Evolutionary conservation across 208 protist genomes (phyloP).

Genomic region (Phytomonas sp.): DNA sequence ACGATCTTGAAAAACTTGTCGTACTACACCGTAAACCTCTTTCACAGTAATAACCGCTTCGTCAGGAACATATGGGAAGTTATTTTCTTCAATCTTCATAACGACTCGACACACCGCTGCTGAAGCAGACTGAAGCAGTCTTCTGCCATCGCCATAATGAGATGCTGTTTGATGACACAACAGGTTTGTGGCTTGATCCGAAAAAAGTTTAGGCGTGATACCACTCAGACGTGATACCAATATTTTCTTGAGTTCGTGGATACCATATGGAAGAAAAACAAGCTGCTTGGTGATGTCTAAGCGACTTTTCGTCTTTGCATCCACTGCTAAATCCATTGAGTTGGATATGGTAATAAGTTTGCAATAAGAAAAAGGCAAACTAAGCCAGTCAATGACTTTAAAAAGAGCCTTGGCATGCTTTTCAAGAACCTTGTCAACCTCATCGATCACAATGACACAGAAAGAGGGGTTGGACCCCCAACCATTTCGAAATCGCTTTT

Average conservation of each 20-base stretch:
- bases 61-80: conserved; percentile 11
- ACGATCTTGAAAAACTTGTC: conserved; percentile 82
- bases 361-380: conserved; percentile 64
- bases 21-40: conserved; percentile 69
- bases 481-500: conserved; percentile 69
- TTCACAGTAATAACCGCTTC: conserved; percentile 64
- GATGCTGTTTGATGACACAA: conserved; percentile 80
- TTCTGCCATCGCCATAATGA: conserved; percentile 85
- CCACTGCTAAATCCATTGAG: conserved; percentile 76
- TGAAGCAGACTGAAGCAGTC: conserved; percentile 75
- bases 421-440: conserved; percentile 81
- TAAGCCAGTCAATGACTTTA: conserved; percentile 83
- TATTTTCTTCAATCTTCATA: conserved; percentile 65
- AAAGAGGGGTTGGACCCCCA: conserved; percentile 33
- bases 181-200: conserved; percentile 65
- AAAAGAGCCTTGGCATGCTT: conserved; percentile 76
- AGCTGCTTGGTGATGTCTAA: conserved; percentile 75
- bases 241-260: conserved; percentile 67
- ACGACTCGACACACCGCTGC: conserved; percentile 75
- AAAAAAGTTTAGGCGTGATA: conserved; percentile 72
- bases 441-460: conserved; percentile 87
- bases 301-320: conserved; percentile 79
- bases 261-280: conserved; percentile 78
- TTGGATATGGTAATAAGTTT: conserved; percentile 87
- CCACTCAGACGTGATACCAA: conserved; percentile 38